phyloP scores from a whole-genome alignment of 176 grass and related monocot species.

The Thinopyrum elongatum region DNA sequence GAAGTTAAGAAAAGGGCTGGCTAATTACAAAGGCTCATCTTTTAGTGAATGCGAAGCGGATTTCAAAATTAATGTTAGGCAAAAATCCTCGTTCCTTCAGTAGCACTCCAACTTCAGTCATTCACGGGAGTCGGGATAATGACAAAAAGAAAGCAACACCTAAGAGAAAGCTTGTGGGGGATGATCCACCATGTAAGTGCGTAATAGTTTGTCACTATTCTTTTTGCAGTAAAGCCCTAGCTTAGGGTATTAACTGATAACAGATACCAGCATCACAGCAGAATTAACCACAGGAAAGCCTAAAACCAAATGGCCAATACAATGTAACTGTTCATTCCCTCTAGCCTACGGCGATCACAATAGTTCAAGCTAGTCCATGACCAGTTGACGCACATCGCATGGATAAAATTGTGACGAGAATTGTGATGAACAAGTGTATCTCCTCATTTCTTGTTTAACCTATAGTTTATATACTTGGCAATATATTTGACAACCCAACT shows the following conservation, averaged over 20 bases:
- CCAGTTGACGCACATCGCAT: no score
- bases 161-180: neutral
- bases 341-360: no score
- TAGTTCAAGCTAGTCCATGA: no score
- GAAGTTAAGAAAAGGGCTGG: neutral
- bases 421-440: neutral
- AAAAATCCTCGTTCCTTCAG: neutral
- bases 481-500: neutral
- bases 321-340: no score
- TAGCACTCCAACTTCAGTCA: neutral
- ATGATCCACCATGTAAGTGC: neutral
- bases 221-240: no score
- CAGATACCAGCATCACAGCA: no score
- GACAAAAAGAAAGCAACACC: neutral
- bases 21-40: neutral
- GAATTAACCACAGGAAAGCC: no score
- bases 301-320: no score
- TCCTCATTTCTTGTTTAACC: slow-evolving; percentile 1
- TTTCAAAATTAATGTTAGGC: neutral
- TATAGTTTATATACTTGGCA: neutral
- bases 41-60: neutral
- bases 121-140: neutral
- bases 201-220: no score
- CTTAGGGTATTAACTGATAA: no score
- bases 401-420: neutral